Base-by-base conservation (phyloP, 768 basidiomycete species). In the Termitomyces sp. region DNA sequence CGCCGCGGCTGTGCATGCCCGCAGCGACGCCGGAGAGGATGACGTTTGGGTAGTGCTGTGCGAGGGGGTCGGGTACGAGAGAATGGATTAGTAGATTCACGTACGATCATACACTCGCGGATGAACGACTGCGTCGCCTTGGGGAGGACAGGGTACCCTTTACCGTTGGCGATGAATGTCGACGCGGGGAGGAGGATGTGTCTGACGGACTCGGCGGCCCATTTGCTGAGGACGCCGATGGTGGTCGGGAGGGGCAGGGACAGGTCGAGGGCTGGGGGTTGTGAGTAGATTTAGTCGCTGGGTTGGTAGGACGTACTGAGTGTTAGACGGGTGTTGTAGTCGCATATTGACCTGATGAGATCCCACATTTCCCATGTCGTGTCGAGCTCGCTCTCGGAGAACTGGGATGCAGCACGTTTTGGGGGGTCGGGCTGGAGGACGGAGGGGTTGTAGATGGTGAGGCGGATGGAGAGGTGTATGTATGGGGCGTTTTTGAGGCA, bases 291-390 rank as follows among this genome's bases (percentile, higher is more conserved):
- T n/a, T n/a, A n/a, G n/a, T n/a, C n/a, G n/a, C n/a, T n/a, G n/a
- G n/a, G n/a, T n/a, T n/a, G n/a, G n/a, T n/a, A n/a, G n/a, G 27
- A 72, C 79, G 62, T 69, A 93, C 91, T 87, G 56, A 92, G 67
- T 2, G 87, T 87, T 59, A 94, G 66, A 27, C 90, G 81, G 31
- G 80, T 75, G 67, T 83, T 85, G 70, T 94, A 96, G 57, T 87
- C 87, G 70, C 97, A 99, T 34, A 96, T 81, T 3, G 88, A 87
- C 59, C 95, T 80, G 57, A 99, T 92, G 47, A 88, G 80, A 69
- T 98, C 97, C 97, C 97, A 99, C 85, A 95, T 96, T 69, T 98
- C 97, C 96, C 97, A 99, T 0, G 90, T 92, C 6, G 78, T 81
- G 64, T 86, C 86, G 53, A 90, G 72, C 59, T 87, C 83, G 9